Evolutionary conservation across 108 stramenopile species (phyloP).

Genomic region (Nitzschia palea): DNA sequence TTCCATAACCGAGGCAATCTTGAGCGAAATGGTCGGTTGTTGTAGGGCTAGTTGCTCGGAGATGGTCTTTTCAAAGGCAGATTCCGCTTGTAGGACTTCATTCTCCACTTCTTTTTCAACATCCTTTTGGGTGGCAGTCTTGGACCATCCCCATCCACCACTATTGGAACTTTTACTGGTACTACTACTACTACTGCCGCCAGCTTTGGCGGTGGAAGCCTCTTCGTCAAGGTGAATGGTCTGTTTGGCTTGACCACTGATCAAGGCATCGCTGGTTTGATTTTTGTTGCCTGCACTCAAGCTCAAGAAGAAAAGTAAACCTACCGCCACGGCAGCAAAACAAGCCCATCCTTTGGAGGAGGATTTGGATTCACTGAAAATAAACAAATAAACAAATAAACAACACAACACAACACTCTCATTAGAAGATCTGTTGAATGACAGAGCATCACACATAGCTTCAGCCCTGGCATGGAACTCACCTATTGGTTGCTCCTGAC

Average conservation of each 20-base stretch:
- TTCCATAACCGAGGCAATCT: neutral
- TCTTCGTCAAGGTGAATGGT: neutral
- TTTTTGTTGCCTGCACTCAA: conserved; percentile 3
- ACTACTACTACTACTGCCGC: neutral
- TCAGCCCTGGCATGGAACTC: too few species aligned
- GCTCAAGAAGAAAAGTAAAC: conserved; percentile 4
- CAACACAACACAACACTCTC: too few species aligned
- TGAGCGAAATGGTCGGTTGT: neutral
- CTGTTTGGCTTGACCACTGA: conserved; percentile 15
- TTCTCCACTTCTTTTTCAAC: neutral
- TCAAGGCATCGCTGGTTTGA: neutral
- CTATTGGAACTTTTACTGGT: neutral
- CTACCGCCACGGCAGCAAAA: conserved; percentile 13
- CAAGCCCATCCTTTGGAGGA: conserved; percentile 3
- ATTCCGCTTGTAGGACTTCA: neutral
- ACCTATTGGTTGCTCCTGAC: neutral
- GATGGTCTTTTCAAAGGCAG: neutral
- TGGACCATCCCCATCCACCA: neutral
- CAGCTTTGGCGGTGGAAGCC: neutral
- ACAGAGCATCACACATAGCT: too few species aligned
- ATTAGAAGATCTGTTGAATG: too few species aligned
- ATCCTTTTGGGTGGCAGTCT: neutral
- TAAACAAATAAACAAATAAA: too few species aligned
- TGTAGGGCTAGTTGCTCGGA: neutral
- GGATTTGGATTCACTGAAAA: conserved; percentile 1